Evolutionary conservation across 352 stramenopile genomes (phyloP).

Genomic region (Pythium chondricola): DNA sequence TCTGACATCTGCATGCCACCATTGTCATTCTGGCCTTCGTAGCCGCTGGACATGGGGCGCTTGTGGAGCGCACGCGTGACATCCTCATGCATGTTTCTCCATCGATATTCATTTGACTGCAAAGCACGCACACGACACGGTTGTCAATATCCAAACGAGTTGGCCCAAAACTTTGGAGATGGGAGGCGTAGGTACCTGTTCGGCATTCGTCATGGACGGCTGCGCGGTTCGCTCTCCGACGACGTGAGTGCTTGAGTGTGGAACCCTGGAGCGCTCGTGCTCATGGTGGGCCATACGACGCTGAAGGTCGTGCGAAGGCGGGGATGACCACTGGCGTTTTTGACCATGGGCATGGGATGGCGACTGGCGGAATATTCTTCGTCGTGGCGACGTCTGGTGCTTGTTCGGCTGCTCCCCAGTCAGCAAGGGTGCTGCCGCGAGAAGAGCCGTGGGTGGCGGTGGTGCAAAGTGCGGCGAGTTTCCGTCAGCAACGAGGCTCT

Average conservation of each 20-base stretch:
- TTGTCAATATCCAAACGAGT: too few species aligned
- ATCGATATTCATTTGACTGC: slow-evolving; percentile 13
- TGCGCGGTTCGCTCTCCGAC: neutral
- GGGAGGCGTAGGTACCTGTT: too few species aligned
- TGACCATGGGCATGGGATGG: neutral
- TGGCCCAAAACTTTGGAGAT: too few species aligned
- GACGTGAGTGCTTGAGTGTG: neutral
- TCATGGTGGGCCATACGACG: slow-evolving; percentile 7
- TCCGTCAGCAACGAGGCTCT: neutral
- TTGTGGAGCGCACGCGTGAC: slow-evolving; percentile 49
- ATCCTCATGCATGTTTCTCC: slow-evolving; percentile 68
- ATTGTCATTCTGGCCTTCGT: neutral
- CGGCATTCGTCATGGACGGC: slow-evolving; percentile 6
- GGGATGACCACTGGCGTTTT: slow-evolving; percentile 2
- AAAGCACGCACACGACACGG: neutral
- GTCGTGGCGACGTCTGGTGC: slow-evolving; percentile 12
- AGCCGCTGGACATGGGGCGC: slow-evolving; percentile 12
- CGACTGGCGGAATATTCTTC: slow-evolving; percentile 12
- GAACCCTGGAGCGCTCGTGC: neutral
- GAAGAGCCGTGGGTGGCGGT: neutral
- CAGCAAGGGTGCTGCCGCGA: neutral
- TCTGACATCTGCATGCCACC: slow-evolving; percentile 28
- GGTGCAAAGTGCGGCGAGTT: neutral
- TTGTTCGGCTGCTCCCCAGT: slow-evolving; percentile 3
- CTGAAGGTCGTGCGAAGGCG: slow-evolving; percentile 8